Evolutionary conservation across 2,329 filamentous ascomycete species (phyloP), one percentile per base, ranked within the genome.

Genomic region (Aureobasidium sp.): DNA sequence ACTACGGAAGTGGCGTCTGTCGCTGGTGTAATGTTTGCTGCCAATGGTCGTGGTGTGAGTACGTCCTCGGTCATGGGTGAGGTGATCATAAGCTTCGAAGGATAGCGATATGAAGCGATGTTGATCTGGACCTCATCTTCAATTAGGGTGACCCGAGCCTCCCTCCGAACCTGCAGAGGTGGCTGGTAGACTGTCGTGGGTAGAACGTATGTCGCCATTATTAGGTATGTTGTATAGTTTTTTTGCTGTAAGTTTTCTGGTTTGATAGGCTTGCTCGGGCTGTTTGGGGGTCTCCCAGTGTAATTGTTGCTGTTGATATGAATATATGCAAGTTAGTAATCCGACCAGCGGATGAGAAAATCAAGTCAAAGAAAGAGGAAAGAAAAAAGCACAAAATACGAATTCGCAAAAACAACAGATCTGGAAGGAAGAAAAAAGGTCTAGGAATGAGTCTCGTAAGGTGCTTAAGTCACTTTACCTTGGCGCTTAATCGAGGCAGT

Each of bases 111-210:
- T 27, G 71, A 67, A 66, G 61, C 63, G 57, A 50, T 67, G 68
- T 61, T 68, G 63, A 72, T 65, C 63, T 74, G 72, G 13, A 71
- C 68, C 50, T 77, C 76, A 69, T 85, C 82, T 75, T 86, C 82
- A 62, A 85, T 80, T 78, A 86, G 81, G 65, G 83, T 85, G 81
- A 86, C 85, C 81, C 86, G 82, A 64, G 75, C 73, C 68, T 78
- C 77, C 69, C 78, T 79, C 70, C 78, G 79, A 76, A 72, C 82
- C 83, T 80, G 84, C 82, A 80, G 80, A 75, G 78, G 77, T 62
- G 81, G 77, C 70, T 72, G 76, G 76, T 82, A 84, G 58, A 75
- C 77, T 68, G 75, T 75, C 64, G 77, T 73, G 64, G 78, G 78
- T 69, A 80, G 77, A 69, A 74, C 72, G 72, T 74, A 74, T 67